phyloP scores from a whole-genome alignment of 2,329 filamentous ascomycete genomes.

The Neonectria coccinea region DNA sequence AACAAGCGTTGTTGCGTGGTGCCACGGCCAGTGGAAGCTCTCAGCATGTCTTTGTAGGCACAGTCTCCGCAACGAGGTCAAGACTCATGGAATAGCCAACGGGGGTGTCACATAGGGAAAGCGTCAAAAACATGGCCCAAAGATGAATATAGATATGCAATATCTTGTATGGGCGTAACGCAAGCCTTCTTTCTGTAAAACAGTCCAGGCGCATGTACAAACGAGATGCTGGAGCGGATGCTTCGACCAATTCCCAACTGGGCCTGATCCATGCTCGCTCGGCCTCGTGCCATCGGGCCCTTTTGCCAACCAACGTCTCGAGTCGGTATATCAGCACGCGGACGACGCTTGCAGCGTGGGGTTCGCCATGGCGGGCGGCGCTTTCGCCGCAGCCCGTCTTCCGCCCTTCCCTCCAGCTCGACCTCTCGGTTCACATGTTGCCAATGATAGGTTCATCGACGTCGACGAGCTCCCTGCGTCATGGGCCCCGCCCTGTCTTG shows the following conservation, averaged over 20 bases:
- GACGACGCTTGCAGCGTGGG: conserved; percentile 38
- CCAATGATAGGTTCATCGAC: conserved; percentile 47
- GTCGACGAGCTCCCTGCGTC: conserved; percentile 32
- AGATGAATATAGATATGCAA: conserved; percentile 27
- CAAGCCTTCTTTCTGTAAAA: neutral
- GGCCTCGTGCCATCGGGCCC: conserved; percentile 8
- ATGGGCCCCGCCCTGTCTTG: conserved; percentile 25
- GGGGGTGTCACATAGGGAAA: conserved; percentile 1
- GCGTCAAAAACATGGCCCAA: conserved; percentile 9
- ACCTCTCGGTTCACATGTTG: conserved; percentile 45
- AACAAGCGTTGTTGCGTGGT: conserved; percentile 33
- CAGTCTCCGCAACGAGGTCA: neutral
- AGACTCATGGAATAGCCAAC: neutral
- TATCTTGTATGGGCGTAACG: neutral
- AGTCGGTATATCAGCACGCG: conserved; percentile 43
- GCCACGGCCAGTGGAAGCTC: conserved; percentile 37
- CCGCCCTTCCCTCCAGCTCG: conserved; percentile 29
- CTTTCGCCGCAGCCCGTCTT: conserved; percentile 29
- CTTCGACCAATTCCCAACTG: neutral
- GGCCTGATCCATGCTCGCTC: conserved; percentile 9
- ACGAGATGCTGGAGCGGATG: conserved; percentile 2
- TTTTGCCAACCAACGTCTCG: conserved; percentile 30
- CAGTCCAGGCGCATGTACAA: neutral
- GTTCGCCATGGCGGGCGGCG: conserved; percentile 32
- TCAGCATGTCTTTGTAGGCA: conserved; percentile 19